Evolutionary conservation across 345 rosid species (phyloP).

Genomic region (Heritiera fomes): DNA sequence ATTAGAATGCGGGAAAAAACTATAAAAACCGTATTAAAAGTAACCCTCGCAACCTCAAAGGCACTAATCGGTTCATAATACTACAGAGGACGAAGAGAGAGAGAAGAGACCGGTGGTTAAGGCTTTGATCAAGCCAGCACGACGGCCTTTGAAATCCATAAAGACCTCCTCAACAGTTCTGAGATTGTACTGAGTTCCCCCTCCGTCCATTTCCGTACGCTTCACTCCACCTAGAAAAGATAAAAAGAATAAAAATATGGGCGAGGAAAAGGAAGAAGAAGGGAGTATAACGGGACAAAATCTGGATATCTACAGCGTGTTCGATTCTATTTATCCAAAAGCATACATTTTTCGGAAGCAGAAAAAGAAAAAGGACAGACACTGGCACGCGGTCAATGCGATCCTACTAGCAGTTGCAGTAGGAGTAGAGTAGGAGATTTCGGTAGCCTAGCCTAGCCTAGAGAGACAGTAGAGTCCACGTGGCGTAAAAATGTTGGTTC

Average conservation of each 20-base stretch:
- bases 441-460: not conserved
- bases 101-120: constrained; percentile 54
- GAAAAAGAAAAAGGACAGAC: not conserved
- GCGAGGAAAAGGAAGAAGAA: not conserved
- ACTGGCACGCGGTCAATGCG: too few relatives aligned
- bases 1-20: not conserved
- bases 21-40: not conserved
- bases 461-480: not conserved
- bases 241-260: constrained; percentile 13
- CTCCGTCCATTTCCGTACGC: constrained; percentile 54
- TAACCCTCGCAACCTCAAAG: not conserved
- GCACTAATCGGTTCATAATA: not conserved
- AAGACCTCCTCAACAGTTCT: constrained; percentile 81
- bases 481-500: constrained; percentile 14
- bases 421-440: too few relatives aligned
- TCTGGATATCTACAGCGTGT: not conserved
- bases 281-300: not conserved
- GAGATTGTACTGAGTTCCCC: constrained; percentile 51
- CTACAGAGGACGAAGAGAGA: constrained; percentile 2
- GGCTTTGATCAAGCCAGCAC: constrained; percentile 75
- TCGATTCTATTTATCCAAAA: not conserved
- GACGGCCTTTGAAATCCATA: constrained; percentile 76
- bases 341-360: constrained; percentile 8
- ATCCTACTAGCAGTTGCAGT: not conserved
- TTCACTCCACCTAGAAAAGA: not conserved